Evolutionary conservation across 306 rosid species (phyloP), one percentile per base, ranked within the genome.

Genomic region (Pyrus betulifolia): DNA sequence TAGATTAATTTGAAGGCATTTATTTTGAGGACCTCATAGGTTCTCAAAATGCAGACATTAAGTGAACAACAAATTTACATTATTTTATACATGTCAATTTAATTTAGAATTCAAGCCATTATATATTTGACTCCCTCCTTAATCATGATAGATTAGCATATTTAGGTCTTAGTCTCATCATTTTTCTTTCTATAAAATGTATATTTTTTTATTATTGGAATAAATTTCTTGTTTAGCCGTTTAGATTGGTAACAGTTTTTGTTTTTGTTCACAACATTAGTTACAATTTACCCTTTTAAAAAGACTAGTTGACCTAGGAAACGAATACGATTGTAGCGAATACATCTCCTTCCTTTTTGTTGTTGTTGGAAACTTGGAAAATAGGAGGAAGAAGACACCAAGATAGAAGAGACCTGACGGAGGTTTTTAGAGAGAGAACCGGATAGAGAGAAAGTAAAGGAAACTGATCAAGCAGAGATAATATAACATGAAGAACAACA

Each of bases 401-500:
- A 19, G 21, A 18, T 19, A 18, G 59, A 54, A 19, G 59, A 54
- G 59, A 54, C 19, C 60, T 8, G 60, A 55, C 23, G 60, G 23
- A 55, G 23, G 60, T 7, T 8, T 17, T 49, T 49, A 17, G 3
- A 49, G 55, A 49, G 55, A 49, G 1, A 46, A 4, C 15, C 18
- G 14, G 52, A 46, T 2, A 67, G 46, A 55, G 51, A 73, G 76
- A 71, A 19, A 79, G 74, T 11, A 66, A 21, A 59, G 55, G 30
- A 18, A 40, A 10, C 27, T 35, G 38, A 35, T 25, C 74, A 55
- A 45, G 73, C 79, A 80, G 72, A 74, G n/a, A 64, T 19, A 60
- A 10, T 42, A 57, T 57, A 61, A 19, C 55, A 91, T 91, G 97
- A 91, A 85, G 90, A 44, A 14, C 73, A 10, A 59, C 70, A 69